Evolutionary conservation across 192 early-diverging fungal genomes (phyloP), one percentile per base, ranked within the genome.

Genomic region (Allomyces macrogynus): DNA sequence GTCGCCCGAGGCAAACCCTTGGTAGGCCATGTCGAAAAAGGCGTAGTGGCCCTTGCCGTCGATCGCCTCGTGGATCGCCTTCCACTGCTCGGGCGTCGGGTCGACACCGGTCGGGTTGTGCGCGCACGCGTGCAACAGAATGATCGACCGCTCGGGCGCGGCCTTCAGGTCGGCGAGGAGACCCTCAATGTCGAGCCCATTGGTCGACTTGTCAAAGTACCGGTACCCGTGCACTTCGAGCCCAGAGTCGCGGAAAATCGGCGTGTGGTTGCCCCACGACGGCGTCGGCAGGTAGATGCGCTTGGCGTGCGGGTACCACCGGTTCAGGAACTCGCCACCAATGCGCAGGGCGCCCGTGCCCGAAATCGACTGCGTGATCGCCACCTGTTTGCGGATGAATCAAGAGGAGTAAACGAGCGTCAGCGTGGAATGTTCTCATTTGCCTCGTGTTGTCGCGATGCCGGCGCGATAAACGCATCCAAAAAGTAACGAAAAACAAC

Each of bases 1-100:
- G 74, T 87, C 79, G 66, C 96, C 96, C 9, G 93, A 94, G 20
- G 96, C 96, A 71, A 99, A 99, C 44, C 96, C 96, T 82, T 97
- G 94, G 82, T 99, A 99, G 24, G 96, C 96, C 89, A 93, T 93
- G 74, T 99, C 96, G 66, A 99, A 99, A 84, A 97, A 99, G 54
- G 86, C 76, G 64, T 93, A 82, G 79, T 95, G 93, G 20, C 82
- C 77, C 70, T 81, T 81, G 63, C 70, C 68, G 73, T 92, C 86
- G 54, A 90, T 74, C 57, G 87, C 78, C 64, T 84, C 66, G 66
- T 87, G 85, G 70, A 99, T 86, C 72, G 92, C 76, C 63, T 79
- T 76, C 96, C 96, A 99, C 73, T 99, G 93, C 64, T 77, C 88
- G 23, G 73, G 70, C 32, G 89, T 91, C 40, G 96, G 96, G 78